Evolutionary conservation across 164 flowering plant species (phyloP).

Genomic region (Magnolia changhungtana): DNA sequence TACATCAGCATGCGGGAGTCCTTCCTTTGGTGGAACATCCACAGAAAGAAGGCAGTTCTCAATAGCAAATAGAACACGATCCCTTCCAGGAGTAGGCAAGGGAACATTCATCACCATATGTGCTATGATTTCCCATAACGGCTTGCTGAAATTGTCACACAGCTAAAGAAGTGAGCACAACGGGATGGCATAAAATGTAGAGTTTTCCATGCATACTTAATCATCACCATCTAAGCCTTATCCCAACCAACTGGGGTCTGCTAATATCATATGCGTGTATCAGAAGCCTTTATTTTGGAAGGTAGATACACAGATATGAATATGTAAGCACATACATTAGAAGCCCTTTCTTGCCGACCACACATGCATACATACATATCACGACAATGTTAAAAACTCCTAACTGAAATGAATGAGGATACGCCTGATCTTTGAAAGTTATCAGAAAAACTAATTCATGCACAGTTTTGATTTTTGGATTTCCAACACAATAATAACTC

Average conservation of each 20-base stretch:
- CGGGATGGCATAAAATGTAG: background rate
- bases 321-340: background rate
- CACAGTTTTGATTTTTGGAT: background rate
- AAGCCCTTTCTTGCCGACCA: background rate
- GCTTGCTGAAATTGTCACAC: slow-evolving; percentile 74
- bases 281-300: no score
- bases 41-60: slow-evolving; percentile 85
- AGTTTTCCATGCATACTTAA: background rate
- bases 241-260: no score
- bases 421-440: background rate
- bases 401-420: background rate
- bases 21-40: slow-evolving; percentile 92
- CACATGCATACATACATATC: background rate
- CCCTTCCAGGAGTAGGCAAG: slow-evolving; percentile 91
- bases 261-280: no score
- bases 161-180: slow-evolving; percentile 3
- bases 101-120: slow-evolving; percentile 81
- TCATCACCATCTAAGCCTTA: background rate
- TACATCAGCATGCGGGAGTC: slow-evolving; percentile 98
- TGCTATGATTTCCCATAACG: slow-evolving; percentile 90
- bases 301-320: background rate
- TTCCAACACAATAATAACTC: background rate
- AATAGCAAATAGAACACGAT: slow-evolving; percentile 81
- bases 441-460: background rate
- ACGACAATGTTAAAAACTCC: background rate